A percentile compares a stretch with the other conserved stretches of the same genome.
Conservation (phyloP, 305 asterid species). For the Salvia sclarea region DNA sequence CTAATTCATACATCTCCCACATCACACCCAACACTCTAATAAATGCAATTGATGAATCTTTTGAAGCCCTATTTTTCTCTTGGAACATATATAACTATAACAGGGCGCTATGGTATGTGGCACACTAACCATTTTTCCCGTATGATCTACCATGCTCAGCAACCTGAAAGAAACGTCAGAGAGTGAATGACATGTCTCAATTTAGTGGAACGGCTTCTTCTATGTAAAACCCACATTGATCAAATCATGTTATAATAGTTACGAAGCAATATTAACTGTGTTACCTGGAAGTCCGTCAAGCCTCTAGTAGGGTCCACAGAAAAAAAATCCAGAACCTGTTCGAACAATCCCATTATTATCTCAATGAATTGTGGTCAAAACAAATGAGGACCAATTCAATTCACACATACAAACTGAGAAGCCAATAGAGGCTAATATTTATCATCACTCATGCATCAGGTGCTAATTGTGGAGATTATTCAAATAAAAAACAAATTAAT, state of each 20-base stretch:
- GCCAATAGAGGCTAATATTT: not conserved
- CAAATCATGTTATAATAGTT: constrained; percentile 11
- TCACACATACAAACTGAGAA: not conserved
- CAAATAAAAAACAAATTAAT: not conserved
- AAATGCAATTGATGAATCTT: not conserved
- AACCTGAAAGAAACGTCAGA: constrained; percentile 55
- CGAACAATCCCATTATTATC: constrained; percentile 17
- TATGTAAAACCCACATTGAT: constrained; percentile 9
- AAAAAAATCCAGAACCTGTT: constrained; percentile 77
- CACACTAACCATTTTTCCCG: constrained; percentile 73
- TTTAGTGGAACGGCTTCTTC: not conserved
- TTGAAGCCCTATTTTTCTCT: not conserved
- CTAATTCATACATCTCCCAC: constrained; percentile 6
- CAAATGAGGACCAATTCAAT: not conserved
- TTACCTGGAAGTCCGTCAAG: constrained; percentile 77
- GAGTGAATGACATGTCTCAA: not conserved
- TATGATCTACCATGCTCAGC: constrained; percentile 65
- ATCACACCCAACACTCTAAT: not conserved
- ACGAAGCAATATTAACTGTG: constrained; percentile 31
- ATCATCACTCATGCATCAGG: constrained; percentile 15
- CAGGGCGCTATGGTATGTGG: not conserved
- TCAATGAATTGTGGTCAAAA: constrained; percentile 3
- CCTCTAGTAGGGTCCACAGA: constrained; percentile 79
- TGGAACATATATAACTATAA: constrained; percentile 22
- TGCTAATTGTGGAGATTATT: constrained; percentile 8